Evolutionary conservation across 208 protist species (phyloP), one percentile per base, ranked within the genome.

Genomic region (Trypanosoma avium): DNA sequence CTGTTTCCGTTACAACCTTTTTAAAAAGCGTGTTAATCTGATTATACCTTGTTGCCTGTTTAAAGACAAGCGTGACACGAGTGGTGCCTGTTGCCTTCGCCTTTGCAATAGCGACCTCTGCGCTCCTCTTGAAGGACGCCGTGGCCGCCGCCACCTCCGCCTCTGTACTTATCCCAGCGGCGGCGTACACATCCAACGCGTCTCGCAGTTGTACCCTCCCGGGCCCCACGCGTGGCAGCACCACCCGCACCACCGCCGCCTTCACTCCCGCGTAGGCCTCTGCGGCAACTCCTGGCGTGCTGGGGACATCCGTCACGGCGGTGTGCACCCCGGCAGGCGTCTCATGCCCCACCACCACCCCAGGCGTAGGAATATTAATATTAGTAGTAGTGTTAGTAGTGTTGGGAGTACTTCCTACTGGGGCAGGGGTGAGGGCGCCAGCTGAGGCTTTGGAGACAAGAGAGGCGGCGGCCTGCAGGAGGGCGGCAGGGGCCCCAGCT

Each of bases 41-140:
- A 40, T 81, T 56, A 77, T 88, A 88, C 77, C 92, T 92, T 49
- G 68, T 75, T 24, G 71, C 86, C 33, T 70, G 86, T 72, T 95
- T 95, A 10, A 76, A 65, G 9, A 90, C 84, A 48, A 95, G 83
- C 27, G 82, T 84, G 47, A 95, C 78, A 21, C 83, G 81, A 15
- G 56, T 58, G 52, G 73, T 68, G 47, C 85, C 75, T 9, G 77
- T 58, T 17, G 56, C 64, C 82, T 83, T 82, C 1, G 88, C 88
- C 73, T 79, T 70, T 55, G 75, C 67, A 13, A 86, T 77, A 6
- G 88, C 88, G 33, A 95, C 65, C 67, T 79, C 59, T 0, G 82
- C 83, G 21, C 79, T 81, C 75, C 84, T 86, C 40, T 53, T 64
- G 70, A 83, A 91, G 48, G 67, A 75, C 40, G 46, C 75, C 43